Conservation (phyloP, 129 eudicot genomes). For the sunflower (Helianthus annuus) region HanXRQr2.0-SUNRISE NC_035441.2:112684675-112685174, state of each 20-base stretch:
- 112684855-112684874: conserved; percentile 84
- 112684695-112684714: conserved; percentile 61
- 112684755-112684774: conserved; percentile 49
- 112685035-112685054: neutral
- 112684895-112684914: conserved; percentile 70
- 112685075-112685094: no score
- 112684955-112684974: neutral
- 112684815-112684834: conserved; percentile 84
- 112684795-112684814: conserved; percentile 67
- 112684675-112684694: conserved; percentile 99
- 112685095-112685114: no score
- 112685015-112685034: neutral
- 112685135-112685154: no score
- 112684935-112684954: neutral
- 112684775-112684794: conserved; percentile 31
- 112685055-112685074: no score
- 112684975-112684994: neutral
- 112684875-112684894: conserved; percentile 96
- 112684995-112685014: neutral
- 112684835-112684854: conserved; percentile 81
- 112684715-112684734: conserved; percentile 79
- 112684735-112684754: conserved; percentile 71
- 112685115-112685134: no score
- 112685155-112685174: no score
- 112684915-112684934: neutral